phyloP scores from a whole-genome alignment of 1,139 yeast genomes.

The Kluyveromyces marxianus region DNA sequence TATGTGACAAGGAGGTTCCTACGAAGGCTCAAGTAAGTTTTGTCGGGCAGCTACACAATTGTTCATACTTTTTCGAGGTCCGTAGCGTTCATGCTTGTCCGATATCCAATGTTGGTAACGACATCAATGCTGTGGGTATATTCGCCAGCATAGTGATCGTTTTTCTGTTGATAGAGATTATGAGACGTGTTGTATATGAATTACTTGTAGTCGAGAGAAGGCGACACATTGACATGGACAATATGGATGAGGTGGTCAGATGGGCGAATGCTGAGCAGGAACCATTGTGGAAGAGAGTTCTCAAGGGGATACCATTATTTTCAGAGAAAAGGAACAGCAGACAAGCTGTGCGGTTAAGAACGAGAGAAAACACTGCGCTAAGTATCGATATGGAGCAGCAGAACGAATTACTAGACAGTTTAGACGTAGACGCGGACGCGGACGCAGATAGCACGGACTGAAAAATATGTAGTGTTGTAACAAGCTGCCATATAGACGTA shows the following conservation, averaged over 20 bases:
- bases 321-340: constrained; percentile 1
- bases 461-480: not conserved
- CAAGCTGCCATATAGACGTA: not conserved
- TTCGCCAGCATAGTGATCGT: constrained; percentile 30
- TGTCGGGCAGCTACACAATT: constrained; percentile 65
- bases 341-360: not conserved
- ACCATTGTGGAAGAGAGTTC: constrained; percentile 11
- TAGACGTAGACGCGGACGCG: constrained; percentile 23
- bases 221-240: not conserved
- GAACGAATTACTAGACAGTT: constrained; percentile 25
- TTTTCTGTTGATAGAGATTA: constrained; percentile 32
- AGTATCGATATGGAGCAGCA: constrained; percentile 28
- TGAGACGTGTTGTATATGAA: constrained; percentile 27
- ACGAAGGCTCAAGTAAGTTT: constrained; percentile 61
- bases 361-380: constrained; percentile 11
- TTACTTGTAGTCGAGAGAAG: constrained; percentile 4
- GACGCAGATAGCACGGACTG: constrained; percentile 3
- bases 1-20: constrained; percentile 71
- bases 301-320: constrained; percentile 2
- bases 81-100: constrained; percentile 87
- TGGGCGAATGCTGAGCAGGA: constrained; percentile 21
- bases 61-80: constrained; percentile 80
- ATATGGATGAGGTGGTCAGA: constrained; percentile 10
- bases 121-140: constrained; percentile 29
- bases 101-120: constrained; percentile 46